Evolutionary conservation across 768 basidiomycete species (phyloP).

Genomic region (Cystofilobasidium ferigula): DNA sequence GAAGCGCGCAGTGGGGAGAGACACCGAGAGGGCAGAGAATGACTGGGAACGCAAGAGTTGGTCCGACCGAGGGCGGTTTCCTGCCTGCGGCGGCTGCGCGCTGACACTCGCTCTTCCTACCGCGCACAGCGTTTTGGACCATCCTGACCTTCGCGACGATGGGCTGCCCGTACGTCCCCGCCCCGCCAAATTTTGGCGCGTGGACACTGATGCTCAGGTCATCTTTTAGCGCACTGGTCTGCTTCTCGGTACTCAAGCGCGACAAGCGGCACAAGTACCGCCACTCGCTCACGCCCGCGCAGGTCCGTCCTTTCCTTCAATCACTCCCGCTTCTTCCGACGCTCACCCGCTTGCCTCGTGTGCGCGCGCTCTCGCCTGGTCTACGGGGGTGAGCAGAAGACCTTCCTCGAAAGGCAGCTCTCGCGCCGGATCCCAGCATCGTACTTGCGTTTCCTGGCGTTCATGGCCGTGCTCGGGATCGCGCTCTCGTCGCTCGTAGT

Average conservation of each 20-base stretch:
- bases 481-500: slow-evolving; percentile 40
- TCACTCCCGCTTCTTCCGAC: too few species aligned
- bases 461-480: slow-evolving; percentile 39
- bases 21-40: slow-evolving; percentile 34
- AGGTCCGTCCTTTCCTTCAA: not conserved
- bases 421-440: slow-evolving; percentile 38
- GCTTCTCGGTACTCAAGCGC: slow-evolving; percentile 41
- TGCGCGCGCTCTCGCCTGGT: too few species aligned
- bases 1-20: slow-evolving; percentile 30
- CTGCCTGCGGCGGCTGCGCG: not conserved
- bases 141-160: slow-evolving; percentile 37
- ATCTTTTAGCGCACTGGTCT: slow-evolving; percentile 34
- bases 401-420: slow-evolving; percentile 38
- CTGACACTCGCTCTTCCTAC: not conserved
- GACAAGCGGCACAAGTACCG: slow-evolving; percentile 40
- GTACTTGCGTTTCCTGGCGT: slow-evolving; percentile 43
- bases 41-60: slow-evolving; percentile 37
- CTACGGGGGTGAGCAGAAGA: slow-evolving; percentile 17
- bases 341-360: not conserved
- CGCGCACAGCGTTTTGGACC: slow-evolving; percentile 37
- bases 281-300: slow-evolving; percentile 27
- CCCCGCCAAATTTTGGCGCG: too few species aligned
- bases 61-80: not conserved
- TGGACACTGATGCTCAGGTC: not conserved
- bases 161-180: slow-evolving; percentile 31